Evolutionary conservation across 352 stramenopile species (phyloP), one percentile per base, ranked within the genome.

Genomic region (Phytophthora cryptogea): DNA sequence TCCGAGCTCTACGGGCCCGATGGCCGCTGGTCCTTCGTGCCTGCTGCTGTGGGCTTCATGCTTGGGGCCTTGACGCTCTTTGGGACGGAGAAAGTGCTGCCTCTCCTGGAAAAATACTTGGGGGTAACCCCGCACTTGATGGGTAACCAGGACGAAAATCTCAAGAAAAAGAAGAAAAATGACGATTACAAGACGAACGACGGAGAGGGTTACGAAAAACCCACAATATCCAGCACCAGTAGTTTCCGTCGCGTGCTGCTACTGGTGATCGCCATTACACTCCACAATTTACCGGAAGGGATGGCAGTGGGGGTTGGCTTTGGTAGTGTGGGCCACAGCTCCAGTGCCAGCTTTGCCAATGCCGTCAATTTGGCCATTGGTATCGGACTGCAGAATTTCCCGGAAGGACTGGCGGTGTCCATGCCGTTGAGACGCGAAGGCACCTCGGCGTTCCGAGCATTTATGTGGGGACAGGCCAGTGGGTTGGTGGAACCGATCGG

Each of bases 231-330:
- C 28, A 74, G 49, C 28, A 74, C 56, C 3, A 72, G 50, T 43
- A 90, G 83, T 58, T 95, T 77, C 57, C 84, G 88, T 8, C 83
- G 88, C 7, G 82, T 96, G 6, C 36, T 96, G 30, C 60, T 97
- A 37, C 64, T 97, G 8, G 89, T 97, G 40, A 92, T 97, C 44
- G 89, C 89, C 31, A 94, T 97, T 43, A 96, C 90, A 33, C 63
- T 97, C 40, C 90, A 97, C 69, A 96, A 97, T 69, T 73, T 97
- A 13, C 89, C 89, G 0, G 89, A 97, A 58, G 89, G 88, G 26
- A 92, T 97, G 78, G 89, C 89, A 0, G 88, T 96, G 13, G 89
- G 89, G 13, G 89, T 97, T 33, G 89, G 86, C n/a, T 97, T 97
- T 59, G 89, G 88, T 23, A 94, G 85, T 54, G 65, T 92, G 36